phyloP scores from a whole-genome alignment of 257 asterid species.

The Ligustrum vulgare region DNA sequence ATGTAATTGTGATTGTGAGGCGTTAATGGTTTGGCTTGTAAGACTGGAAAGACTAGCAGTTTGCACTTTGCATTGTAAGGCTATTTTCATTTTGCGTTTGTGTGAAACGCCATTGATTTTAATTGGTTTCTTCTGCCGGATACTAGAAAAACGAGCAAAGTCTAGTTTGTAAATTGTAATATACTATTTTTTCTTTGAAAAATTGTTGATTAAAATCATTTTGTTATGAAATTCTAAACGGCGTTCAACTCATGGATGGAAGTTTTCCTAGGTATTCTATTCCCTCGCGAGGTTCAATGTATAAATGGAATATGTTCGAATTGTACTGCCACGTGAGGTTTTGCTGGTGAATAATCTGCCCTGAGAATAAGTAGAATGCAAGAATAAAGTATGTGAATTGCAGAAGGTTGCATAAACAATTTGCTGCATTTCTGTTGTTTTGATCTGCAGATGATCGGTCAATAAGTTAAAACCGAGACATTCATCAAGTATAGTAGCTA shows the following conservation, averaged over 20 bases:
- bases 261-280: conserved; percentile 31
- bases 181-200: not conserved
- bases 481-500: no score
- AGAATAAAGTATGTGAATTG: not conserved
- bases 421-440: no score
- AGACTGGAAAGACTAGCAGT: not conserved
- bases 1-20: not conserved
- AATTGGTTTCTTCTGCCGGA: not conserved
- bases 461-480: no score
- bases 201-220: not conserved
- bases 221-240: not conserved
- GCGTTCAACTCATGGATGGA: conserved; percentile 24
- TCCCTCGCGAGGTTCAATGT: not conserved
- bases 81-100: not conserved
- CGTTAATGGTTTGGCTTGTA: not conserved
- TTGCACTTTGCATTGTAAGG: not conserved
- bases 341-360: not conserved
- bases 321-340: not conserved
- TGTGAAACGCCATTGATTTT: conserved; percentile 13
- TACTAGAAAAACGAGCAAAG: not conserved
- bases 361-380: not conserved
- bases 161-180: not conserved
- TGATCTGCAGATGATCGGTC: no score
- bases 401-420: not conserved
- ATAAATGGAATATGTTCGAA: not conserved